Base-by-base conservation (phyloP, 768 basidiomycete genomes). In the Leccinellum rugosiceps region DNA sequence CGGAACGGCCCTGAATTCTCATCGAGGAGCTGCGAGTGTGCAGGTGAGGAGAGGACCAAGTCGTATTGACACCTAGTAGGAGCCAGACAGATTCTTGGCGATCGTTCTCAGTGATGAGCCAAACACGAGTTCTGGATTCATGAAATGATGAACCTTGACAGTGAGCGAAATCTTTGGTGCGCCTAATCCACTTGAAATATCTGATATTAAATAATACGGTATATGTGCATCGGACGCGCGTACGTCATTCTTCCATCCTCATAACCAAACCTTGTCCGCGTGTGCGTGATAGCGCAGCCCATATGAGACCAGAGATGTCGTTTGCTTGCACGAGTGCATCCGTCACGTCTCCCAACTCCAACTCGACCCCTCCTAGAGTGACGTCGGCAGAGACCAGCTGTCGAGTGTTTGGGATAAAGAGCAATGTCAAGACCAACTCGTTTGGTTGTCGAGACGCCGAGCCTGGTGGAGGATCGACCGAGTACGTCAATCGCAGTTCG, bases 401-500 rank as follows among this genome's bases (percentile, higher is more conserved):
- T 50, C 83, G 75, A 0, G 87, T 88, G 62, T 88, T 87, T 4
- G 90, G 86, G 21, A 83, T 78, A 60, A 90, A 92, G 38, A 90
- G 77, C 1, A 91, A 73, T 0, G 75, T 78, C 55, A 92, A 78
- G 0, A 75, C 78, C 7, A 89, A 62, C 11, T 71, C 72, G 13
- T 65, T 72, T 3, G 74, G 66, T 21, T 55, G 28, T 35, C 41
- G n/a, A 14, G 67, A 64, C 9, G 66, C 63, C n/a, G 67, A 68
- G 26, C 56, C 53, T 2, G 62, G 60, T 11, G 72, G 68, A 21
- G 64, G 64, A 38, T 75, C 68, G 52, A 90, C 65, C 47, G 65
- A 71, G 69, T 94, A 94, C 9, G 81, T 82, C 45, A 94, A 76
- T 28, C 83, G 81, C 26, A 93, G 76, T 67, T 92, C 90, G 71